Conservation (phyloP, 1,284 basidiomycete species). For the Melampsora larici-populina region DNA sequence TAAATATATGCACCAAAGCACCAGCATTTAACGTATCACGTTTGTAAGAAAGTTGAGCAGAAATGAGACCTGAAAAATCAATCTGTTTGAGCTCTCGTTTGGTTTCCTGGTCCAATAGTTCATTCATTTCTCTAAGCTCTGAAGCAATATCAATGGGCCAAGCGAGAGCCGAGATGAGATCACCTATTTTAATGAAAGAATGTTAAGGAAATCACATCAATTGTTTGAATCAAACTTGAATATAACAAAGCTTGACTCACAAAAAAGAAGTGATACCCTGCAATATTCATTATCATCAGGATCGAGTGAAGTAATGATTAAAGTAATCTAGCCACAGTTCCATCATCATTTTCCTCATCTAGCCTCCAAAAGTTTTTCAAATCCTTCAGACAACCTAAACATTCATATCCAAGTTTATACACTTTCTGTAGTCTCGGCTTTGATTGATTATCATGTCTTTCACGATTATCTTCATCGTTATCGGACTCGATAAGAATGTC, state of each 20-base stretch:
- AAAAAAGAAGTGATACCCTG: conserved; percentile 77
- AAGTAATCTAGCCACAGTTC: conserved; percentile 86
- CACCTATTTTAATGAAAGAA: conserved; percentile 56
- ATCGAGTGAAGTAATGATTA: conserved; percentile 66
- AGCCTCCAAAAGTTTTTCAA: conserved; percentile 90
- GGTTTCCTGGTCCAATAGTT: conserved; percentile 48
- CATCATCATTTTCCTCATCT: conserved; percentile 89
- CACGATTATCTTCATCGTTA: conserved; percentile 45
- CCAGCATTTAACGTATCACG: conserved; percentile 54
- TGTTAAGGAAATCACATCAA: not conserved
- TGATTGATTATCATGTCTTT: conserved; percentile 48
- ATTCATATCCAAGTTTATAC: conserved; percentile 7
- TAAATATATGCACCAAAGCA: conserved; percentile 53
- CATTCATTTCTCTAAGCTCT: conserved; percentile 81
- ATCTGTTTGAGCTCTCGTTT: conserved; percentile 69
- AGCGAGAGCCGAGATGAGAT: conserved; percentile 88
- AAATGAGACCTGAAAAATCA: conserved; percentile 77
- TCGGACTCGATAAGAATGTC: conserved; percentile 42
- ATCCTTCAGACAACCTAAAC: conserved; percentile 74
- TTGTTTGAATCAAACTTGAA: not conserved
- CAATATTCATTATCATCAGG: conserved; percentile 68
- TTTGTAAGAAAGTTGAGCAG: conserved; percentile 83
- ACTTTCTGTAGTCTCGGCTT: not conserved
- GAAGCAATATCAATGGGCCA: conserved; percentile 93
- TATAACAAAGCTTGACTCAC: conserved; percentile 51